Percentiles rank a stretch among this genome's conserved stretches.
These are phyloP conservation scores for Amaranthus cruentus DNA, from an alignment of 148 eudicot species.

Conservation along the genomic window DNA sequence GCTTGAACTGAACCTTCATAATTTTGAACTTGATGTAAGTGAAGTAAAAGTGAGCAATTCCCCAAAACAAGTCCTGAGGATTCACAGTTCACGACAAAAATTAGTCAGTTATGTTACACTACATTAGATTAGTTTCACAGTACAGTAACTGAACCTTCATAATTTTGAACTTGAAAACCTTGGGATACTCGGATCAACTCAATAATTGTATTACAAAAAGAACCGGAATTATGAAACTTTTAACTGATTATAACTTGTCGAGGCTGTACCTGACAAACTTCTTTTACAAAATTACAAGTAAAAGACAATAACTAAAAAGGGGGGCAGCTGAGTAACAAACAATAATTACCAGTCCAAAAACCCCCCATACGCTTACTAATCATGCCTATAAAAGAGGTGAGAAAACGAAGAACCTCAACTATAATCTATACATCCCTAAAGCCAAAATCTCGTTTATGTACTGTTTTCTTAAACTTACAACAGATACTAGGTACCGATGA, in stretches of 20 bases:
- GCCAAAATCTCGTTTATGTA: conserved; percentile 38
- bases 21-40: too few species aligned
- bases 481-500: conserved; percentile 22
- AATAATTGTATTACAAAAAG: background rate
- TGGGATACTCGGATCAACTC: background rate
- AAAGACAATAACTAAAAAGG: background rate
- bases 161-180: background rate
- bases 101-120: background rate
- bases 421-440: conserved; percentile 29
- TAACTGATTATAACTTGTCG: conserved; percentile 10
- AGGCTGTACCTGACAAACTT: conserved; percentile 20
- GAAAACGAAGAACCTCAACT: conserved; percentile 16
- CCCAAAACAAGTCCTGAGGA: background rate
- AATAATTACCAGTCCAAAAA: conserved; percentile 7
- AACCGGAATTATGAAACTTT: conserved; percentile 4
- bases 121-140: background rate
- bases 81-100: background rate
- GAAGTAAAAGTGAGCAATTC: too few species aligned
- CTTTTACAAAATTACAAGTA: conserved; percentile 10
- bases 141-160: background rate
- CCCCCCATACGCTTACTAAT: conserved; percentile 17
- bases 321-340: background rate
- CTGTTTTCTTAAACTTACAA: conserved; percentile 27
- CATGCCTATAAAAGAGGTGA: conserved; percentile 23
- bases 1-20: too few species aligned